Percentiles rank a stretch among this genome's conserved stretches.
These are phyloP conservation scores for Trichosanthes cucumerina DNA, from an alignment of 306 rosid species.

Conservation along the genomic window DNA sequence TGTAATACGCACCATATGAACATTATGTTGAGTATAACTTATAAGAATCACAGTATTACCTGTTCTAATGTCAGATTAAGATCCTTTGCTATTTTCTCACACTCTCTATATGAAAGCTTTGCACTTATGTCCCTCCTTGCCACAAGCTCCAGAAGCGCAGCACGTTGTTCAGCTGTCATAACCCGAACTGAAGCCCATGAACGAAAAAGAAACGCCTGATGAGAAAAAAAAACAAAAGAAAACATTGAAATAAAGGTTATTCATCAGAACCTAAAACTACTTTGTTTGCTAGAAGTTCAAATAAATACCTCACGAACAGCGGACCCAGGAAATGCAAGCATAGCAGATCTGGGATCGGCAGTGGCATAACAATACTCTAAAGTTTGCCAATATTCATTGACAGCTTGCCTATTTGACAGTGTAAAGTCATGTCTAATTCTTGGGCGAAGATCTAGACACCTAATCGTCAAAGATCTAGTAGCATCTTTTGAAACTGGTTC, in stretches of 20 bases:
- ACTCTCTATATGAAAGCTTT: constrained; percentile 59
- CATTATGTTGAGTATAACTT: neutral
- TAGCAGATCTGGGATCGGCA: constrained; percentile 64
- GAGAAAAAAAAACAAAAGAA: neutral
- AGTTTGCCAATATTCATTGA: constrained; percentile 86
- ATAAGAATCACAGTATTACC: constrained; percentile 33
- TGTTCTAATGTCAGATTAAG: constrained; percentile 71
- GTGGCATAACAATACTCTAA: constrained; percentile 81
- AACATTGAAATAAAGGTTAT: neutral
- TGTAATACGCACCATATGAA: neutral
- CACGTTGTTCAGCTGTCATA: constrained; percentile 83
- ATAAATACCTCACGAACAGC: constrained; percentile 66
- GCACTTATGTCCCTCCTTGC: constrained; percentile 34
- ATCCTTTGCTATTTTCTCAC: constrained; percentile 75
- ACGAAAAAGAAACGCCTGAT: constrained; percentile 53
- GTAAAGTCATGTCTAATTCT: constrained; percentile 90
- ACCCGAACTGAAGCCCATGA: constrained; percentile 80
- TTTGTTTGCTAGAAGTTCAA: neutral
- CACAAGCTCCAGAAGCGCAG: constrained; percentile 49
- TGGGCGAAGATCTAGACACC: constrained; percentile 73
- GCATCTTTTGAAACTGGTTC: constrained; percentile 75
- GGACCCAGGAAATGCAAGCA: constrained; percentile 90
- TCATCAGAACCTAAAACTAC: neutral
- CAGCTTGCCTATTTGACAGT: constrained; percentile 63
- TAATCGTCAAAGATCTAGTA: constrained; percentile 36